These are phyloP conservation scores for Fusarium xylarioides DNA, from an alignment of 2,329 filamentous ascomycete genomes.

Conservation along the genomic window DNA sequence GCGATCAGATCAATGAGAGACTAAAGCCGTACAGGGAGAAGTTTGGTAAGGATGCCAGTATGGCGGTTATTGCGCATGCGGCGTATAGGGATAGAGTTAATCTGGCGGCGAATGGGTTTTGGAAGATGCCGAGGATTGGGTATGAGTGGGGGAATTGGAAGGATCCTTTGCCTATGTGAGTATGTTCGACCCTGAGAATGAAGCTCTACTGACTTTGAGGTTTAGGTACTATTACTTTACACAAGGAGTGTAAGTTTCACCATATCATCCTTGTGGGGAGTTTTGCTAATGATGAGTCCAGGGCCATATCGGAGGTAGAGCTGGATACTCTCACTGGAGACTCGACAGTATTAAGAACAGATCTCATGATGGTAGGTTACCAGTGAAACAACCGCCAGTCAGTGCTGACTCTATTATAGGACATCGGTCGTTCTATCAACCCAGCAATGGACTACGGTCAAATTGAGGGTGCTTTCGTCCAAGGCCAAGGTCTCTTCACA, in stretches of 20 bases:
- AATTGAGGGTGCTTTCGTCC: background rate
- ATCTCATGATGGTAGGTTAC: background rate
- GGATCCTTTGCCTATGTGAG: slow-evolving; percentile 80
- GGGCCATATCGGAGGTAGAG: background rate
- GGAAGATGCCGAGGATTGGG: slow-evolving; percentile 91
- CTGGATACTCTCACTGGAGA: background rate
- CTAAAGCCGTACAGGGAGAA: background rate
- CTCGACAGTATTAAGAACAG: background rate
- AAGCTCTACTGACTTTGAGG: background rate
- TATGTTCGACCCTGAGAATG: accelerated
- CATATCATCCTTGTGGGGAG: accelerated
- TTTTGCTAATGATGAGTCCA: background rate
- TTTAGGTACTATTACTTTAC: slow-evolving; percentile 2
- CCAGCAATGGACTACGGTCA: slow-evolving; percentile 3
- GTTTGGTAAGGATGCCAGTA: background rate
- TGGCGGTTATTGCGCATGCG: background rate
- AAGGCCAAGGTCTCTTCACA: background rate
- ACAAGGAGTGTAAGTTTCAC: background rate
- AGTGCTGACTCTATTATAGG: background rate
- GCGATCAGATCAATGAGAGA: background rate
- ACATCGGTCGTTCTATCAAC: background rate
- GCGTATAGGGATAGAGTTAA: slow-evolving; percentile 75
- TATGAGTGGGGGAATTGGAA: slow-evolving; percentile 87
- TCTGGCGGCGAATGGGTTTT: slow-evolving; percentile 88
- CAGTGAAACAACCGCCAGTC: accelerated